Conservation (phyloP, 768 basidiomycete genomes). For the Tulasnella sp. region DNA sequence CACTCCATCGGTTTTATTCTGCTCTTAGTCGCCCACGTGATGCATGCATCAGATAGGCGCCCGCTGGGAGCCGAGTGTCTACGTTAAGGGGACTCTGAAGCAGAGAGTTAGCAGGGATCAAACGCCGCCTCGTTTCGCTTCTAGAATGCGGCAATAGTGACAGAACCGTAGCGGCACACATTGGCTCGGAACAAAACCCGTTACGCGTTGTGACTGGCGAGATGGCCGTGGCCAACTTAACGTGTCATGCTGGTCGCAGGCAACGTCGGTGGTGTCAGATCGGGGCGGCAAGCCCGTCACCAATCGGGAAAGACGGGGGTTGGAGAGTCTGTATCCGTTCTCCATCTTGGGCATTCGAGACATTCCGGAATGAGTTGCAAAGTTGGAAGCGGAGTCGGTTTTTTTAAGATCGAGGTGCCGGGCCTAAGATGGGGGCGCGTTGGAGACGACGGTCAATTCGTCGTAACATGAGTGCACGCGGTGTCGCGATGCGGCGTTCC, state of each 20-base stretch:
- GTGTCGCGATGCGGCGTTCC: background rate
- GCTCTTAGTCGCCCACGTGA: too few species aligned
- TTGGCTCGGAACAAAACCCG: too few species aligned
- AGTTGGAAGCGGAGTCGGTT: slow-evolving; percentile 3
- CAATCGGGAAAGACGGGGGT: background rate
- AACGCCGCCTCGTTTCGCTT: too few species aligned
- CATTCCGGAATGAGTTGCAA: background rate
- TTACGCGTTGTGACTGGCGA: too few species aligned
- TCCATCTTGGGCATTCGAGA: slow-evolving; percentile 14
- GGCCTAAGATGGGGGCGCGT: background rate
- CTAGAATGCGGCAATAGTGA: too few species aligned
- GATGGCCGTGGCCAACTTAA: background rate
- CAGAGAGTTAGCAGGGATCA: too few species aligned
- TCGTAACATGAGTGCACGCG: background rate
- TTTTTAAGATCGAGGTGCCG: background rate
- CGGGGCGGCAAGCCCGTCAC: slow-evolving; percentile 15
- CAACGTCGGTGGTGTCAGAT: background rate
- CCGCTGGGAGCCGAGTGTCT: too few species aligned
- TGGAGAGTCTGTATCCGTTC: background rate
- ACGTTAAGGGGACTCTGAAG: too few species aligned
- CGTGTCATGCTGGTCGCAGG: background rate
- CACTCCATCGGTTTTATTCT: too few species aligned
- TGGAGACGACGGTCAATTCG: background rate
- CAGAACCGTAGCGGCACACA: too few species aligned
- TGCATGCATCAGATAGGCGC: too few species aligned